Evolutionary conservation across 2,329 filamentous ascomycete genomes (phyloP).

Genomic region (Setomelanomma holmii): DNA sequence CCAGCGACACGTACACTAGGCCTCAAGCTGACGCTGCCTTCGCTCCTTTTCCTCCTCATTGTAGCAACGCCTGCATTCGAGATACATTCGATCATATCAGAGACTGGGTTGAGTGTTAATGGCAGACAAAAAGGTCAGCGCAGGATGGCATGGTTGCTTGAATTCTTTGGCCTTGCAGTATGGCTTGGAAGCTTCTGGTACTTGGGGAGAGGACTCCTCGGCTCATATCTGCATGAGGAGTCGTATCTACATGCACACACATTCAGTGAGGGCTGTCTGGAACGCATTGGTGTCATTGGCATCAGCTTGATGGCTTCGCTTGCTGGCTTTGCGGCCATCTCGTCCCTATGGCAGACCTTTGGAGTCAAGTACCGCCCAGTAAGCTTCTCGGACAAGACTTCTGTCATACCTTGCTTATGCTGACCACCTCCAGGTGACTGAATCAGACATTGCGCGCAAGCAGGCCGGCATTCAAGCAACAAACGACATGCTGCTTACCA

Average conservation of each 20-base stretch:
- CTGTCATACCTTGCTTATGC: not conserved
- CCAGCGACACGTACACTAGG: conserved; percentile 71
- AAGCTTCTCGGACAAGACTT: conserved; percentile 18
- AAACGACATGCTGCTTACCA: conserved; percentile 78
- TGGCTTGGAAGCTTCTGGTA: conserved; percentile 84
- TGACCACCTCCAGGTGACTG: conserved; percentile 60
- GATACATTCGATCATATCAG: conserved; percentile 69
- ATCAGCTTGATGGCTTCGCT: conserved; percentile 86
- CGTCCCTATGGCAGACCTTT: conserved; percentile 85
- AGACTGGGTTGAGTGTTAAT: conserved; percentile 68
- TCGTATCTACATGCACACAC: conserved; percentile 52
- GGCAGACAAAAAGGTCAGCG: conserved; percentile 64
- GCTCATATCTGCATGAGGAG: conserved; percentile 57
- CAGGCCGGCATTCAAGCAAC: conserved; percentile 80
- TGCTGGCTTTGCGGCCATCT: conserved; percentile 90
- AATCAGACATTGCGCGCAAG: conserved; percentile 77
- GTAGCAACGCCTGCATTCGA: conserved; percentile 80
- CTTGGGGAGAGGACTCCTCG: conserved; percentile 69
- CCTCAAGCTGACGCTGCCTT: conserved; percentile 72
- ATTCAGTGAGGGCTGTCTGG: conserved; percentile 64
- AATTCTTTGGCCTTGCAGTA: conserved; percentile 65
- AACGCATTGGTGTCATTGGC: conserved; percentile 81
- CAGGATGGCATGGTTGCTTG: conserved; percentile 69
- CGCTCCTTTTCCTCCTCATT: conserved; percentile 74
- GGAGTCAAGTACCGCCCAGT: conserved; percentile 67